A percentile compares a stretch with the other conserved stretches of the same genome.
phyloP scores from a whole-genome alignment of 1,139 yeast genomes.

The Debaryomyces robertsiae region DNA sequence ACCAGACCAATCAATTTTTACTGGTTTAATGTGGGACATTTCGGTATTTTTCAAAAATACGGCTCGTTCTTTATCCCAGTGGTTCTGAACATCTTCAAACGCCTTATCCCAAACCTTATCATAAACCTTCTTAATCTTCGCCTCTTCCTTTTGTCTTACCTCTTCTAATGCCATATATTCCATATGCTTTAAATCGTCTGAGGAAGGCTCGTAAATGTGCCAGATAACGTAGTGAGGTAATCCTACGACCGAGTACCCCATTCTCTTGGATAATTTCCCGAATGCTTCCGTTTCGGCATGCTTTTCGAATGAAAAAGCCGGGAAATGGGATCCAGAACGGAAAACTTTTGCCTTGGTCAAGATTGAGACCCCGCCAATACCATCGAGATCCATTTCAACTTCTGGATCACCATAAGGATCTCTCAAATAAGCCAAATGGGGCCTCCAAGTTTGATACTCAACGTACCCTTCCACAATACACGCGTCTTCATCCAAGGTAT shows the following conservation, averaged over 20 bases:
- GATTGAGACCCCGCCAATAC: conserved; percentile 90
- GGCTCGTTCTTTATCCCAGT: conserved; percentile 69
- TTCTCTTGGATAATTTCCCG: conserved; percentile 78
- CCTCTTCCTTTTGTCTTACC: conserved; percentile 68
- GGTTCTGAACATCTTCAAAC: conserved; percentile 68
- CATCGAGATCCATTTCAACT: conserved; percentile 85
- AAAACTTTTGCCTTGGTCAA: conserved; percentile 79
- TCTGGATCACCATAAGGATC: conserved; percentile 87
- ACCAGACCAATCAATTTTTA: conserved; percentile 70
- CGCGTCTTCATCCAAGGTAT: conserved; percentile 77
- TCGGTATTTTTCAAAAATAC: conserved; percentile 76
- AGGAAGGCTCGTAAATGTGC: conserved; percentile 90
- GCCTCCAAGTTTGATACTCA: conserved; percentile 92
- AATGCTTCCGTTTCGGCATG: conserved; percentile 95
- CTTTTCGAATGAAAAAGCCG: conserved; percentile 86
- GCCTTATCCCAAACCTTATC: conserved; percentile 77
- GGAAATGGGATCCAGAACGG: conserved; percentile 81
- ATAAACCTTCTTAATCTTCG: conserved; percentile 65
- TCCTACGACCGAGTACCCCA: conserved; percentile 83
- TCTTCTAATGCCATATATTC: conserved; percentile 97
- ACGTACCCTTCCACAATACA: conserved; percentile 92
- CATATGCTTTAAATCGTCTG: conserved; percentile 88
- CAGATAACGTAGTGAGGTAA: conserved; percentile 88
- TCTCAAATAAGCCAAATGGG: conserved; percentile 83
- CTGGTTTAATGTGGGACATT: conserved; percentile 47